Percentiles rank a stretch among this genome's conserved stretches.
Conservation (phyloP, 352 stramenopile genomes). For the Lagenidium giganteum region DNA sequence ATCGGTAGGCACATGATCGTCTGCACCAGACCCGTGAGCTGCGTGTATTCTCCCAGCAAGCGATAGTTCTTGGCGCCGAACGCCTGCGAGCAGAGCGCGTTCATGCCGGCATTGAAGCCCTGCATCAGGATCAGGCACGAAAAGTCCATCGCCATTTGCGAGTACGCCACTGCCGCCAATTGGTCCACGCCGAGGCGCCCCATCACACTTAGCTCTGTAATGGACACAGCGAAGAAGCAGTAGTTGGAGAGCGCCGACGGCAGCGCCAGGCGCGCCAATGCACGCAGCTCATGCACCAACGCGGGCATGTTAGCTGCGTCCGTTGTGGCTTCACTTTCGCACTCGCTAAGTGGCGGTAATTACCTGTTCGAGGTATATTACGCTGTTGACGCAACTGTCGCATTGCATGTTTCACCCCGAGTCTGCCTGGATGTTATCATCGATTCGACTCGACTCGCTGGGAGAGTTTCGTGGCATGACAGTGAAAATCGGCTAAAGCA, state of each 20-base stretch:
- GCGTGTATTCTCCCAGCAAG: constrained; percentile 40
- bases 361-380: too few species aligned
- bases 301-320: too few species aligned
- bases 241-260: constrained; percentile 38
- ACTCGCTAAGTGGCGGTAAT: too few species aligned
- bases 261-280: constrained; percentile 32
- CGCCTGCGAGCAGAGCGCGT: constrained; percentile 59
- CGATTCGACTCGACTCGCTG: too few species aligned
- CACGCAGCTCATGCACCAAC: constrained; percentile 11
- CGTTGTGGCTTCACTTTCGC: too few species aligned
- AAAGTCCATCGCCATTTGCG: constrained; percentile 55
- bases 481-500: too few species aligned
- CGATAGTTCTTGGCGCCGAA: constrained; percentile 63
- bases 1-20: constrained; percentile 59
- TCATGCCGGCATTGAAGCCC: constrained; percentile 57
- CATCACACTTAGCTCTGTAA: constrained; percentile 66
- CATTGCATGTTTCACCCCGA: too few species aligned
- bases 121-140: constrained; percentile 57
- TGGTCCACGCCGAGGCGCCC: constrained; percentile 57
- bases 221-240: constrained; percentile 56
- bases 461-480: too few species aligned
- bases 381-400: too few species aligned
- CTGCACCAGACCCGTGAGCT: constrained; percentile 37
- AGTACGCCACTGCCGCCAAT: constrained; percentile 53
- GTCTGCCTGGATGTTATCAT: too few species aligned